phyloP scores from a whole-genome alignment of 805 yeast species.

The Metschnikowia proteae region DNA sequence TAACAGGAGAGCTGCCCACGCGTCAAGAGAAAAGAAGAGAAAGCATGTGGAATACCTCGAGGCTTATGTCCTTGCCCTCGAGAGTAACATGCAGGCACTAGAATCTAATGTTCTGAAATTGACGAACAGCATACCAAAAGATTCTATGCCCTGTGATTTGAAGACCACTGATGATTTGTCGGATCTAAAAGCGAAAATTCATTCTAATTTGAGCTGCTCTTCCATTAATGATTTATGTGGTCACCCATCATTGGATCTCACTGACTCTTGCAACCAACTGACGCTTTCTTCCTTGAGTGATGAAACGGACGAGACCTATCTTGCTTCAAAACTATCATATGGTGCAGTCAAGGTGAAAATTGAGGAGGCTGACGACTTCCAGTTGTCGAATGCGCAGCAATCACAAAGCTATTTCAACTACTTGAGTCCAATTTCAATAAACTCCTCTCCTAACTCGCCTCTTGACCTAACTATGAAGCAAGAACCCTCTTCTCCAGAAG shows the following conservation, averaged over 20 bases:
- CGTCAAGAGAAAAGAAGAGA: conserved; percentile 94
- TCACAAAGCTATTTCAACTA: conserved; percentile 28
- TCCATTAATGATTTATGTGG: background rate
- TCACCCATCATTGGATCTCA: background rate
- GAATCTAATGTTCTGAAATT: conserved; percentile 24
- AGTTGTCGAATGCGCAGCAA: conserved; percentile 8
- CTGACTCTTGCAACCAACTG: conserved; percentile 2
- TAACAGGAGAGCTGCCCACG: conserved; percentile 96
- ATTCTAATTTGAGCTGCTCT: conserved; percentile 8
- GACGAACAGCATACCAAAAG: conserved; percentile 8
- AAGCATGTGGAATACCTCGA: conserved; percentile 86
- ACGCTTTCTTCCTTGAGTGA: conserved; percentile 3
- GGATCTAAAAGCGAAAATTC: conserved; percentile 13
- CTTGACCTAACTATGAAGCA: conserved; percentile 33
- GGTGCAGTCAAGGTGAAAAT: conserved; percentile 7
- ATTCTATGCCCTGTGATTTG: conserved; percentile 9
- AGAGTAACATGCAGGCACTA: conserved; percentile 27
- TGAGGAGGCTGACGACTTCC: conserved; percentile 9
- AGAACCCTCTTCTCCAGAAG: conserved; percentile 9
- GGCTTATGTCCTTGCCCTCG: conserved; percentile 46
- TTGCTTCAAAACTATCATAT: conserved; percentile 1
- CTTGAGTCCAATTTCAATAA: conserved; percentile 42
- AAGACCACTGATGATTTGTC: conserved; percentile 13
- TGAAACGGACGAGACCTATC: conserved; percentile 4
- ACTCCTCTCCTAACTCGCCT: conserved; percentile 39